Percentiles rank a stretch among this genome's conserved stretches.
phyloP scores from a whole-genome alignment of 2,329 filamentous ascomycete genomes.

The Phaeophleospora eucalypticola region DNA sequence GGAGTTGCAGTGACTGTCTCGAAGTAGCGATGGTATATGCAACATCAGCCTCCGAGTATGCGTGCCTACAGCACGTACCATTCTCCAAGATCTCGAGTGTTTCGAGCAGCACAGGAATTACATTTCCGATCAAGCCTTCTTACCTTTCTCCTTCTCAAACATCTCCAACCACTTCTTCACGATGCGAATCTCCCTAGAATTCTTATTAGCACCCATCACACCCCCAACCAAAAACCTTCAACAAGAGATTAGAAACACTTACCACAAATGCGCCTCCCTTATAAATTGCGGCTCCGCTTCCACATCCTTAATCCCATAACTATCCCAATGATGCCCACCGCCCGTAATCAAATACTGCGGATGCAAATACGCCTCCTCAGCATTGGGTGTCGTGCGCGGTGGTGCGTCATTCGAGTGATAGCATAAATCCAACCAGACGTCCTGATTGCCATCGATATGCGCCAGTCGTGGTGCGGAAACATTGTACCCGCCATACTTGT shows the following conservation, averaged over 20 bases:
- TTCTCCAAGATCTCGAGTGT: too few species aligned
- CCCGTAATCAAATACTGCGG: constrained; percentile 50
- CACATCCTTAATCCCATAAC: constrained; percentile 47
- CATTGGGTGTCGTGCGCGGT: constrained; percentile 11
- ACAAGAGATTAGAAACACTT: constrained; percentile 35
- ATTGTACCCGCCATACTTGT: constrained; percentile 47
- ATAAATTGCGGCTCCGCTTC: constrained; percentile 58
- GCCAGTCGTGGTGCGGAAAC: constrained; percentile 47
- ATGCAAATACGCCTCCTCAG: constrained; percentile 38
- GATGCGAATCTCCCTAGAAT: constrained; percentile 43
- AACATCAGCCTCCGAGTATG: too few species aligned
- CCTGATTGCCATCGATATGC: constrained; percentile 50
- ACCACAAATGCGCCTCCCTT: constrained; percentile 55
- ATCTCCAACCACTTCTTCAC: constrained; percentile 61
- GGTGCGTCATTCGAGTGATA: constrained; percentile 47
- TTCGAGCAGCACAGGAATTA: too few species aligned
- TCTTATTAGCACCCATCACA: neutral
- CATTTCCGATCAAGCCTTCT: neutral
- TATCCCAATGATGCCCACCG: constrained; percentile 45
- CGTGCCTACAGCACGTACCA: too few species aligned
- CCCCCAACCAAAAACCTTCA: neutral
- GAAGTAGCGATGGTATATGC: too few species aligned
- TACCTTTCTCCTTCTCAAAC: constrained; percentile 8
- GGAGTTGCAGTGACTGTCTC: too few species aligned
- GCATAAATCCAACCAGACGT: constrained; percentile 52